Percentiles rank a stretch among this genome's conserved stretches.
Conservation (phyloP, 169 alveolate species). For the Neospora caninum region DNA sequence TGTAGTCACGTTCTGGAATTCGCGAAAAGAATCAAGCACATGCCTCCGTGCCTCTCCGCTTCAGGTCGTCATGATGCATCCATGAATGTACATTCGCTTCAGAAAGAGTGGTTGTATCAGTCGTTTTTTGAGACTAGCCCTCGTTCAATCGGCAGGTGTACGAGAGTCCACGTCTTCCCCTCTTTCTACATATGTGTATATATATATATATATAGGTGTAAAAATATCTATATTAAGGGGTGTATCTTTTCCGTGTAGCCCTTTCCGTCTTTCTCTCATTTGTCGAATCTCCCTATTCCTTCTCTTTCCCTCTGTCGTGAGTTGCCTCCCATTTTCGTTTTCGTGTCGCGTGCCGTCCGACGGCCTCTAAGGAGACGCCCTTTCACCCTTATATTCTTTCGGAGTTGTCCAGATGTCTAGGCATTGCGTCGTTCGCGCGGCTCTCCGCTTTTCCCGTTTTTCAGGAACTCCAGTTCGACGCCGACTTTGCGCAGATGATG, state of each 20-base stretch:
- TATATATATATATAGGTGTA: not conserved
- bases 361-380: too few relatives aligned
- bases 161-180: not conserved
- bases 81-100: not conserved
- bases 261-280: not conserved
- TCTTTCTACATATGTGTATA: not conserved
- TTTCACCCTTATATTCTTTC: too few relatives aligned
- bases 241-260: not conserved
- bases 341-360: too few relatives aligned
- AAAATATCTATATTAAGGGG: not conserved
- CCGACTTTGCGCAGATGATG: not conserved
- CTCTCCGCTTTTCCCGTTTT: not conserved
- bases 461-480: constrained; percentile 18
- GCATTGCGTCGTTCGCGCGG: not conserved
- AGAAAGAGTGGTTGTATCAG: too few relatives aligned
- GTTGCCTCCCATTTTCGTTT: not conserved
- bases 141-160: not conserved
- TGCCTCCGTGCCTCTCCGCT: not conserved
- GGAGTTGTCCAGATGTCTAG: too few relatives aligned
- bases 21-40: too few relatives aligned
- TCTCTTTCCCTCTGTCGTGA: not conserved
- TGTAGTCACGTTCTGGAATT: not conserved
- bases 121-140: too few relatives aligned
- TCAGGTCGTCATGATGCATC: not conserved
- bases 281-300: not conserved